Conservation (phyloP, 2,329 filamentous ascomycete genomes). For the Ophiostoma sp. region DNA sequence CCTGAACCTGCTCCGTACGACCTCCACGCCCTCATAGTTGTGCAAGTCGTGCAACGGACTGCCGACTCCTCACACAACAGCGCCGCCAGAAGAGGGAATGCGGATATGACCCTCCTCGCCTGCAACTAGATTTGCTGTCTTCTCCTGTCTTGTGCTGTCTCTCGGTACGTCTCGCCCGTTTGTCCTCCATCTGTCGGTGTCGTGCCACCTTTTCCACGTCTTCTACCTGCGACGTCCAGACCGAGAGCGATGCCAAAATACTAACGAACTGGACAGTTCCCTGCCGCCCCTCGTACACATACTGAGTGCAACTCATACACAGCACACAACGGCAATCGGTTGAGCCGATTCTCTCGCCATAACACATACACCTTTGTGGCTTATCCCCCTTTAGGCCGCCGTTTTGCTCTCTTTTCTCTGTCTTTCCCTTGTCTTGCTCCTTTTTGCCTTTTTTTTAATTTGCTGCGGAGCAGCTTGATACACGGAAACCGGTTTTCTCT, state of each 20-base stretch:
- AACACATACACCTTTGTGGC: not conserved
- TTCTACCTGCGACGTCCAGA: not conserved
- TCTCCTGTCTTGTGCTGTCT: not conserved
- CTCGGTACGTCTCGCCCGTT: constrained; percentile 5
- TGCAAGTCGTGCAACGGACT: constrained; percentile 8
- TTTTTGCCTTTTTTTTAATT: constrained; percentile 7
- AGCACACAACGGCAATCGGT: not conserved
- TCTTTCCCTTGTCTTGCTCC: not conserved
- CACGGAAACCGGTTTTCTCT: constrained; percentile 21
- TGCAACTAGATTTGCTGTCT: constrained; percentile 14
- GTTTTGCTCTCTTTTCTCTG: not conserved
- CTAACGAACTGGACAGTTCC: not conserved
- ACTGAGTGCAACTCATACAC: not conserved
- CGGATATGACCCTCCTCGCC: constrained; percentile 17
- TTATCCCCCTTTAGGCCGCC: not conserved
- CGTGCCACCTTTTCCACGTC: not conserved
- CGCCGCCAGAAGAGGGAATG: not conserved
- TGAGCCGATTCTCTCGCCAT: not conserved
- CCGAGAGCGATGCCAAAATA: not conserved
- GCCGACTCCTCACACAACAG: not conserved
- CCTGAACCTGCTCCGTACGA: constrained; percentile 8
- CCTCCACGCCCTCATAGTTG: too few relatives aligned
- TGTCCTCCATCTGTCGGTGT: not conserved
- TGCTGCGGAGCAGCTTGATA: constrained; percentile 19
- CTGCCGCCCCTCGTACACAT: not conserved